A percentile compares a stretch with the other conserved stretches of the same genome.
phyloP scores from a whole-genome alignment of 495 filamentous ascomycete genomes.

The Aspergillus sclerotioniger region DNA sequence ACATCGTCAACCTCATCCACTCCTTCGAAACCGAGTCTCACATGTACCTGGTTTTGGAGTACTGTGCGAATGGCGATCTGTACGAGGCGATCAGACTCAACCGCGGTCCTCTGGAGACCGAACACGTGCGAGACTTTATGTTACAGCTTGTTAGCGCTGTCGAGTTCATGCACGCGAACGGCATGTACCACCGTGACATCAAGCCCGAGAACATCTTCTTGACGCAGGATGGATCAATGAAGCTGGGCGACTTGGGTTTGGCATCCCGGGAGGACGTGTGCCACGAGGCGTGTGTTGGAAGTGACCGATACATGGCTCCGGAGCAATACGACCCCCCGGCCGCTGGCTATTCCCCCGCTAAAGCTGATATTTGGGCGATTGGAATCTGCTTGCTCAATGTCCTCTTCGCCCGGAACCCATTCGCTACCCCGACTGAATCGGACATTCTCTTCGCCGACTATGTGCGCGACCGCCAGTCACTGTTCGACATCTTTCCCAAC shows the following conservation, averaged over 20 bases:
- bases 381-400: conserved; percentile 95
- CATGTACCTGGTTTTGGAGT: conserved; percentile 90
- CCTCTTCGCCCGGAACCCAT: conserved; percentile 92
- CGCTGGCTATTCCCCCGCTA: conserved; percentile 84
- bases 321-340: conserved; percentile 90
- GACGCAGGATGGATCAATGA: conserved; percentile 79
- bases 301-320: conserved; percentile 98
- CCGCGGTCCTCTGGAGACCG: conserved; percentile 86
- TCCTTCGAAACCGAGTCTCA: conserved; percentile 90
- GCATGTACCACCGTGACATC: conserved; percentile 96
- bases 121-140: conserved; percentile 97
- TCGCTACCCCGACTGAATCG: conserved; percentile 78
- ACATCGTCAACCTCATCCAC: conserved; percentile 90
- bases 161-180: conserved; percentile 84
- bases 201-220: conserved; percentile 99
- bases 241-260: conserved; percentile 94
- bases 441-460: conserved; percentile 92
- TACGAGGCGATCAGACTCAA: conserved; percentile 93
- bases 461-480: conserved; percentile 83
- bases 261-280: conserved; percentile 85
- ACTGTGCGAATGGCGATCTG: conserved; percentile 92
- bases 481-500: conserved; percentile 97
- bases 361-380: conserved; percentile 95
- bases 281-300: conserved; percentile 87
- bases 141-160: conserved; percentile 87